Percentiles rank a stretch among this genome's conserved stretches.
Conservation (phyloP, 2,329 filamentous ascomycete species). For the Aspergillus intermedius region DNA sequence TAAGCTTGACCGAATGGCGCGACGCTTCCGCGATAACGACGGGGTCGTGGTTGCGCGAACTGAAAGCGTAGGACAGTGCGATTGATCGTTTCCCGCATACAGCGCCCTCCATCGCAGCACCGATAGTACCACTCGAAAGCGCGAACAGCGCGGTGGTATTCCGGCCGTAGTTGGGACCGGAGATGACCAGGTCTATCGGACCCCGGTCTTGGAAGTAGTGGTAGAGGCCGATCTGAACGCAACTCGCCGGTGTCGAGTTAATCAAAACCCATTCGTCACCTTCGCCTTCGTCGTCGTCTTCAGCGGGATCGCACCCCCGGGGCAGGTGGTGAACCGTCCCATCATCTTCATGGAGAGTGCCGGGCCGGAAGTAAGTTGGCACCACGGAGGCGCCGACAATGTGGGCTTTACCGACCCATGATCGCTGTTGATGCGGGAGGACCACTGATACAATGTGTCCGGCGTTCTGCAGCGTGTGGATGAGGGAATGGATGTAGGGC, state of each 20-base stretch:
- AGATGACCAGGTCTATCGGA: constrained; percentile 68
- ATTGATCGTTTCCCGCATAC: constrained; percentile 65
- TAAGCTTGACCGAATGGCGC: constrained; percentile 64
- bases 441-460: constrained; percentile 89
- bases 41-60: constrained; percentile 74
- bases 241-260: constrained; percentile 73
- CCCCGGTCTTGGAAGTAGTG: constrained; percentile 70
- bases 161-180: constrained; percentile 74
- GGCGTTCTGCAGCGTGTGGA: constrained; percentile 62
- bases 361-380: constrained; percentile 73
- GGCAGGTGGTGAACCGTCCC: constrained; percentile 61
- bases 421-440: constrained; percentile 83
- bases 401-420: constrained; percentile 98
- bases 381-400: constrained; percentile 84
- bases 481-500: constrained; percentile 70
- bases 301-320: constrained; percentile 37
- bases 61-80: constrained; percentile 86
- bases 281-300: constrained; percentile 47
- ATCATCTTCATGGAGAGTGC: constrained; percentile 55
- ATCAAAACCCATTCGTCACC: constrained; percentile 76
- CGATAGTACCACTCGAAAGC: constrained; percentile 69
- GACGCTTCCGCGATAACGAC: constrained; percentile 72
- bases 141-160: constrained; percentile 77
- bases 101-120: constrained; percentile 70
- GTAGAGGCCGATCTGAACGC: constrained; percentile 74